These are phyloP conservation scores for Gardenia jasminoides DNA, from an alignment of 257 asterid genomes.

Conservation along the genomic window DNA sequence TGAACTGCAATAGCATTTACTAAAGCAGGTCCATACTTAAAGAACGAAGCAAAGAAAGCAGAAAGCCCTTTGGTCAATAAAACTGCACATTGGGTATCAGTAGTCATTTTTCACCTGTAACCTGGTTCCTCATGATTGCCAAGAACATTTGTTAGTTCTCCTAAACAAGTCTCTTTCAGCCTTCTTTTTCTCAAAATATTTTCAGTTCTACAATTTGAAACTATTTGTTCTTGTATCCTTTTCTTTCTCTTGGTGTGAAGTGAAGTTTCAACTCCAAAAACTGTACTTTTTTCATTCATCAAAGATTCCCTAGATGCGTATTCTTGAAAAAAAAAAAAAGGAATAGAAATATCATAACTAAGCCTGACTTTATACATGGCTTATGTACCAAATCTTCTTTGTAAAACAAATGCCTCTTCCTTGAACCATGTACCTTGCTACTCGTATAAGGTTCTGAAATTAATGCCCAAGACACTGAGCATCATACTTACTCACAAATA, in stretches of 20 bases:
- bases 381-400: constrained; percentile 33
- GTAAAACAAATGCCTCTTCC: constrained; percentile 38
- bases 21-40: neutral
- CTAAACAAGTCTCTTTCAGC: neutral
- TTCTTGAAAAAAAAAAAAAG: constrained; percentile 7
- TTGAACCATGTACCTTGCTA: constrained; percentile 35
- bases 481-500: constrained; percentile 35
- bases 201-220: no score
- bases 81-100: neutral
- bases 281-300: neutral
- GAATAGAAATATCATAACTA: constrained; percentile 11
- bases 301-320: constrained; percentile 10
- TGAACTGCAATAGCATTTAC: neutral
- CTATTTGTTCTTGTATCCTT: neutral
- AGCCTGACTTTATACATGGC: constrained; percentile 29
- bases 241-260: neutral
- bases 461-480: constrained; percentile 32
- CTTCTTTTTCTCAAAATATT: neutral
- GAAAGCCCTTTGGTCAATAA: neutral
- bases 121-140: neutral
- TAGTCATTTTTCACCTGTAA: neutral
- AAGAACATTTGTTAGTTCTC: neutral
- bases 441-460: constrained; percentile 38
- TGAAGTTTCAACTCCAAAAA: neutral
- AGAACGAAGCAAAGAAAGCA: neutral